phyloP scores from a whole-genome alignment of 495 filamentous ascomycete genomes.

The Geoglossum glabrum region DNA sequence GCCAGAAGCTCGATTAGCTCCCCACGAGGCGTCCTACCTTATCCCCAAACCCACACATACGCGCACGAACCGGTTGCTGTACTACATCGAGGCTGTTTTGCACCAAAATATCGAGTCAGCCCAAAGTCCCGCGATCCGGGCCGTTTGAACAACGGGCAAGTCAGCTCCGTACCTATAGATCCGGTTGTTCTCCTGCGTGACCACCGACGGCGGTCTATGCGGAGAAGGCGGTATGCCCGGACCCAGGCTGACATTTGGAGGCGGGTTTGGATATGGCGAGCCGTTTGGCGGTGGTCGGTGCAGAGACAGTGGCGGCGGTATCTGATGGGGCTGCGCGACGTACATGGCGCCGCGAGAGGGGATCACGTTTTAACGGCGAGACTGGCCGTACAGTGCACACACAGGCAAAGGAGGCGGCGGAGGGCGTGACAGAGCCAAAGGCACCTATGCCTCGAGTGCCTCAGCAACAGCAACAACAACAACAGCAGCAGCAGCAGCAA shows the following conservation, averaged over 20 bases:
- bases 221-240: neutral
- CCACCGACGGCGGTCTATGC: neutral
- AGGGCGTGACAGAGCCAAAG: neutral
- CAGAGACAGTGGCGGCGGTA: neutral
- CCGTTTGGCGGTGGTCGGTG: neutral
- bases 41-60: conserved; percentile 98
- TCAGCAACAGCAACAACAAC: no score
- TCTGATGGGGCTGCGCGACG: conserved; percentile 2
- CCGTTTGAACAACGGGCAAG: neutral
- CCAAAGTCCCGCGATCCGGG: neutral
- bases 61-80: conserved; percentile 82
- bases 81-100: conserved; percentile 54
- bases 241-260: neutral
- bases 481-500: no score
- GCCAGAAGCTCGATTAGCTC: neutral
- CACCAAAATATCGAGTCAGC: neutral
- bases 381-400: no score
- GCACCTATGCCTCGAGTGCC: neutral
- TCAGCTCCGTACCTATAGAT: conserved; percentile 7
- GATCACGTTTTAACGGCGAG: neutral
- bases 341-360: neutral
- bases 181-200: conserved; percentile 5
- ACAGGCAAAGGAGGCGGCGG: neutral
- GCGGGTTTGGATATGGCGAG: neutral
- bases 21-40: conserved; percentile 38